A percentile compares a stretch with the other conserved stretches of the same genome.
Evolutionary conservation across 257 asterid genomes (phyloP).

Genomic region (Coffea canephora): DNA sequence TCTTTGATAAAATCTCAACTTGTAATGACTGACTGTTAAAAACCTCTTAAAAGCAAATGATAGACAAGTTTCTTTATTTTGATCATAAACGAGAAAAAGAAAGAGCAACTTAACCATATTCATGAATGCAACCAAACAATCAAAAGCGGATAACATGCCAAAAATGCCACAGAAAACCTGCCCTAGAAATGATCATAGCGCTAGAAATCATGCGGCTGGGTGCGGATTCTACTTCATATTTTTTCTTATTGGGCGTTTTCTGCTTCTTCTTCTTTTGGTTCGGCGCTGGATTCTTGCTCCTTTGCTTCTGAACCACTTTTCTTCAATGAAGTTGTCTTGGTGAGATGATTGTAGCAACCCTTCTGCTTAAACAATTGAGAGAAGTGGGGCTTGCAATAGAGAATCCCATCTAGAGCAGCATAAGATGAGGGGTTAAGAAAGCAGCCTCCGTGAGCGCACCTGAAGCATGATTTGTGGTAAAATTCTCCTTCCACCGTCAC

Average conservation of each 20-base stretch:
- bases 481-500: slow-evolving; percentile 71
- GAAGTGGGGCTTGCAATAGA: slow-evolving; percentile 82
- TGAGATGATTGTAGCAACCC: slow-evolving; percentile 70
- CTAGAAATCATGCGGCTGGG: not conserved
- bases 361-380: slow-evolving; percentile 76
- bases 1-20: too few species aligned
- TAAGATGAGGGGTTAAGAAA: slow-evolving; percentile 64
- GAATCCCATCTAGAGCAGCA: slow-evolving; percentile 75
- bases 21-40: too few species aligned
- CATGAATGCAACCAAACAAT: not conserved
- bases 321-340: slow-evolving; percentile 48
- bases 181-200: not conserved
- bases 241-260: not conserved
- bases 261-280: not conserved
- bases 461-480: slow-evolving; percentile 75
- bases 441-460: slow-evolving; percentile 86
- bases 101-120: not conserved
- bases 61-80: not conserved
- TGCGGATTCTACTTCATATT: not conserved
- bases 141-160: not conserved
- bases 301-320: slow-evolving; percentile 10
- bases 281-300: slow-evolving; percentile 10
- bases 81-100: too few species aligned
- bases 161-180: not conserved
- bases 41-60: not conserved